Evolutionary conservation across 331 rosid species (phyloP), one percentile per base, ranked within the genome.

Genomic region (Malus hybrid): DNA sequence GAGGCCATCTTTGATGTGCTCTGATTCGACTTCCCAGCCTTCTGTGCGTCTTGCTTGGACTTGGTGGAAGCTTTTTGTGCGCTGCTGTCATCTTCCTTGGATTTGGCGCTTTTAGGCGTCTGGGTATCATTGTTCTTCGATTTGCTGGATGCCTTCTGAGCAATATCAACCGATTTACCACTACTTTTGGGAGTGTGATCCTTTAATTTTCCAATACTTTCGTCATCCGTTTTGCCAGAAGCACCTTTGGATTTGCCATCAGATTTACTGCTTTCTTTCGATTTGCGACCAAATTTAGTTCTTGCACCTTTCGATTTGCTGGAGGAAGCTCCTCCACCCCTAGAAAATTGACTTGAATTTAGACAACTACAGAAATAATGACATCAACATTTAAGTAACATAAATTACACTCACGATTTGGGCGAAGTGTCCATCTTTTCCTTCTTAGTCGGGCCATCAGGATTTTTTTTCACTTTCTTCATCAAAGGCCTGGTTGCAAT

Each of bases 301-400:
- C 68, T 72, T 24, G 53, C 56, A 14, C 81, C 89, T 77, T 88
- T 88, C 5, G 82, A 85, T 73, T 75, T 83, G 78, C 79, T 32
- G 44, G 95, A 81, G 44, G 92, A 78, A 70, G 88, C 83, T 64
- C 81, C 85, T 75, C 93, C 95, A 60, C 82, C 75, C 81, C 99
- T 92, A 76, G 22, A 86, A 80, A 67, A 69, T 61, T 33, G 69
- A 71, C 65, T 46, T 65, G 63, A 78, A 33, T 16, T 63, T 87
- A 32, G 88, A 81, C 78, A 42, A 75, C 69, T 60, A 56, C 34
- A 48, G 48, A 77, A 66, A 66, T 66, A 67, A 29, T 48, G 42
- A 72, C 24, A 34, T 16, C 50, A 65, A 74, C 36, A 70, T 24
- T n/a, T 13, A 53, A 69, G 65, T 48, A 50, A 72, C 63, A 58